A percentile compares a stretch with the other conserved stretches of the same genome.
Evolutionary conservation across 768 basidiomycete genomes (phyloP).

Genomic region (Ramaria rubella): DNA sequence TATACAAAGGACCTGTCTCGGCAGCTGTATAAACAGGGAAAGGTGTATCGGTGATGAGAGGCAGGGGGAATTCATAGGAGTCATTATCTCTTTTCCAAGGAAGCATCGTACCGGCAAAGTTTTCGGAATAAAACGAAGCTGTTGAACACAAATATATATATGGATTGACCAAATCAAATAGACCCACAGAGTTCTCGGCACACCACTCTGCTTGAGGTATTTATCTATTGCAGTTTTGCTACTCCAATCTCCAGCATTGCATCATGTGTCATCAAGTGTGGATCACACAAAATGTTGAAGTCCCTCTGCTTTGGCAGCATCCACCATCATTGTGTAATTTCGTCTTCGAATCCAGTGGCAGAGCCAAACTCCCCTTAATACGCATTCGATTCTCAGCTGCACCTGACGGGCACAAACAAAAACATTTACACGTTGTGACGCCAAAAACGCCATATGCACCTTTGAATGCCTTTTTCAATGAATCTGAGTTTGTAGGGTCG

Average conservation of each 20-base stretch:
- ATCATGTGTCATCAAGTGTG: slow-evolving; percentile 11
- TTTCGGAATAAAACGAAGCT: slow-evolving; percentile 12
- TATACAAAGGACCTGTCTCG: slow-evolving; percentile 1
- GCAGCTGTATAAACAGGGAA: background rate
- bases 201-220: slow-evolving; percentile 17
- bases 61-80: background rate
- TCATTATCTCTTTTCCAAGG: background rate
- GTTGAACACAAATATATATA: background rate
- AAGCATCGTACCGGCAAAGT: background rate
- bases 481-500: slow-evolving; percentile 9
- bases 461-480: slow-evolving; percentile 11
- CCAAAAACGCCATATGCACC: slow-evolving; percentile 17
- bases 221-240: slow-evolving; percentile 24
- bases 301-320: slow-evolving; percentile 21
- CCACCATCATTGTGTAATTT: slow-evolving; percentile 19
- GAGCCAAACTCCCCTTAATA: background rate
- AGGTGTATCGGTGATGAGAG: background rate
- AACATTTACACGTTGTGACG: slow-evolving; percentile 10
- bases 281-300: slow-evolving; percentile 20
- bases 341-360: slow-evolving; percentile 4
- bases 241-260: slow-evolving; percentile 17
- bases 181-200: slow-evolving; percentile 20
- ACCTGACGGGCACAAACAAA: background rate
- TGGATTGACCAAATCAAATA: background rate
- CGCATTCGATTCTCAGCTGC: background rate